A percentile compares a stretch with the other conserved stretches of the same genome.
Evolutionary conservation across 78 protist genomes (phyloP).

Genomic region (Dictyostelium intermedium): DNA sequence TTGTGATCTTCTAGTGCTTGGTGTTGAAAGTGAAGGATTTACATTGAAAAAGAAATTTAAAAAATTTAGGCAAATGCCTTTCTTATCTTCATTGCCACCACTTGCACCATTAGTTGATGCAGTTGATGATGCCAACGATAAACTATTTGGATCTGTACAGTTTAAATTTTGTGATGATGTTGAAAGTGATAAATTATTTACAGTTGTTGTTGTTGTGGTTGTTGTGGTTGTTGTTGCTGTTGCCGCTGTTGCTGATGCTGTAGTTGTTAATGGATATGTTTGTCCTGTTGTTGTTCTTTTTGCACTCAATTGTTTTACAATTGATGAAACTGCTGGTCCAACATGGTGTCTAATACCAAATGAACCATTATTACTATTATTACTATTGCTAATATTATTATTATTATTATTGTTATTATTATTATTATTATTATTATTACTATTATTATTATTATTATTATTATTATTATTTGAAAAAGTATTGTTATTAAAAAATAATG

Average conservation of each 20-base stretch:
- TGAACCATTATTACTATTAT: neutral
- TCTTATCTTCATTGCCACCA: slow-evolving; percentile 52
- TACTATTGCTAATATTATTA: neutral
- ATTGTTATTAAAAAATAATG: neutral
- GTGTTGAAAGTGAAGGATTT: slow-evolving; percentile 19
- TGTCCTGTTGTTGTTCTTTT: neutral
- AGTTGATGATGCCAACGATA: neutral
- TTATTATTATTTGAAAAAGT: neutral
- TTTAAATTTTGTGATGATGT: neutral
- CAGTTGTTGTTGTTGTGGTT: neutral
- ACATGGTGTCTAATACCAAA: neutral
- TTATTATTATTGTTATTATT: neutral
- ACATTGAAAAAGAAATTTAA: slow-evolving; percentile 47
- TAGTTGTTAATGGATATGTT: neutral
- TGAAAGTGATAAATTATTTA: slow-evolving; percentile 8
- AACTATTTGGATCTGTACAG: neutral
- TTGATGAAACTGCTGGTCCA: slow-evolving; percentile 7
- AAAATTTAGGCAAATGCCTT: slow-evolving; percentile 12
- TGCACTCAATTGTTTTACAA: slow-evolving; percentile 13
- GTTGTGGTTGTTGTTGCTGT: neutral
- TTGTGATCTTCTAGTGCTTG: slow-evolving; percentile 26
- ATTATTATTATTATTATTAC: neutral
- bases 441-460: neutral
- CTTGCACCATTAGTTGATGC: neutral
- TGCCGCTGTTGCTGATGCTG: too few relatives aligned